Conservation (phyloP, 257 asterid species). For the Schizonepeta tenuifolia region DNA sequence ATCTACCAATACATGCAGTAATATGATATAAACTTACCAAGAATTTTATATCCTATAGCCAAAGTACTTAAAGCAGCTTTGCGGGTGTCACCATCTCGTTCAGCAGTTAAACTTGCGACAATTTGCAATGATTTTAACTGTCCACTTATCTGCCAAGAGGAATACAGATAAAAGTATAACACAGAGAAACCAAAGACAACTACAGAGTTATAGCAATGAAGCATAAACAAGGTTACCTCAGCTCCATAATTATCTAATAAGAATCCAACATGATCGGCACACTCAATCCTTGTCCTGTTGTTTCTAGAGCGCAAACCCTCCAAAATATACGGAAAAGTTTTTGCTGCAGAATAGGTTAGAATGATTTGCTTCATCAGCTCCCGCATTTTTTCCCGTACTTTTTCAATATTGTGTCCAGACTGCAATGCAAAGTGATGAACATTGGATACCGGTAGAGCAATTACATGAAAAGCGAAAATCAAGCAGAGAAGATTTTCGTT, state of each 20-base stretch:
- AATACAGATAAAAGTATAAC: slow-evolving; percentile 22
- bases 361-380: slow-evolving; percentile 84
- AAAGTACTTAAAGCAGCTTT: slow-evolving; percentile 92
- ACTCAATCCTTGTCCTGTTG: slow-evolving; percentile 90
- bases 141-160: slow-evolving; percentile 65
- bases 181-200: slow-evolving; percentile 1
- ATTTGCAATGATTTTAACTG: slow-evolving; percentile 95
- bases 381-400: slow-evolving; percentile 92
- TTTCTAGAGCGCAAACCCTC: slow-evolving; percentile 98
- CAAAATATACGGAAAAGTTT: slow-evolving; percentile 86
- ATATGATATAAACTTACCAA: slow-evolving; percentile 63
- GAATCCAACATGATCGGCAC: slow-evolving; percentile 93
- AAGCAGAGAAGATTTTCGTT: background rate
- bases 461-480: background rate
- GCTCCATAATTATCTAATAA: slow-evolving; percentile 84
- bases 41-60: slow-evolving; percentile 94
- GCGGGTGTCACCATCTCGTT: slow-evolving; percentile 95
- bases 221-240: slow-evolving; percentile 55
- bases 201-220: background rate
- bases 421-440: slow-evolving; percentile 43
- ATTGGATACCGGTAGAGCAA: slow-evolving; percentile 19
- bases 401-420: slow-evolving; percentile 98
- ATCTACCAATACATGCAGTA: background rate
- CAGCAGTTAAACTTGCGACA: slow-evolving; percentile 96
- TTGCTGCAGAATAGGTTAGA: slow-evolving; percentile 77